Conservation (phyloP, 2,329 filamentous ascomycete species). For the Diaporthe sp. region DNA sequence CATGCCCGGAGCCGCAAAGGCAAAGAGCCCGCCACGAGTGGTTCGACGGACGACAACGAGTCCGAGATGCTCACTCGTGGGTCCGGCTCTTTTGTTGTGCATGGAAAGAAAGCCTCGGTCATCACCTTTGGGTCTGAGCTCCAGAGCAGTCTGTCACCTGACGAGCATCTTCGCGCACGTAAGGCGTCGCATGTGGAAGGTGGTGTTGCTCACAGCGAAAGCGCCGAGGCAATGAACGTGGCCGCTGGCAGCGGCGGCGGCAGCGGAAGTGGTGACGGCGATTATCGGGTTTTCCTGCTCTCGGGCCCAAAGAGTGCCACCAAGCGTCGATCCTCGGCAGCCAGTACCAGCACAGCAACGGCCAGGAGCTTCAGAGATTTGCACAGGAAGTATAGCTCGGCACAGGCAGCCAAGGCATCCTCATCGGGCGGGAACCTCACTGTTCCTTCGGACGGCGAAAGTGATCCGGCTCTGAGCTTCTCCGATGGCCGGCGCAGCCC, state of each 20-base stretch:
- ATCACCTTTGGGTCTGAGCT: slow-evolving; percentile 97
- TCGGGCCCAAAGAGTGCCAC: slow-evolving; percentile 46
- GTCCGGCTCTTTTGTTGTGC: slow-evolving; percentile 91
- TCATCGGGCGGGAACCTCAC: slow-evolving; percentile 52
- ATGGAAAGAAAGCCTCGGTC: slow-evolving; percentile 97
- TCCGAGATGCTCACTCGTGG: slow-evolving; percentile 78
- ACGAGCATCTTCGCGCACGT: slow-evolving; percentile 76
- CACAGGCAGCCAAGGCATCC: slow-evolving; percentile 56
- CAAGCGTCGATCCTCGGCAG: slow-evolving; percentile 68
- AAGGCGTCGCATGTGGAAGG: slow-evolving; percentile 56
- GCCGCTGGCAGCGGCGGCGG: not conserved
- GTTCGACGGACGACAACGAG: slow-evolving; percentile 65
- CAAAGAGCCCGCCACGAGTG: slow-evolving; percentile 72
- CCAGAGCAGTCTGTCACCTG: slow-evolving; percentile 75
- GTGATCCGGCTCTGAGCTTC: slow-evolving; percentile 68
- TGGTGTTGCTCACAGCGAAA: slow-evolving; percentile 28
- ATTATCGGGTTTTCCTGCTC: slow-evolving; percentile 63
- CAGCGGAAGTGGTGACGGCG: slow-evolving; percentile 46
- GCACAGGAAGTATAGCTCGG: slow-evolving; percentile 68
- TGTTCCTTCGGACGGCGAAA: slow-evolving; percentile 67
- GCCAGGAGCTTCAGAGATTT: slow-evolving; percentile 73
- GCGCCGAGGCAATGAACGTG: slow-evolving; percentile 45
- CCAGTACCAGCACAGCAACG: slow-evolving; percentile 75
- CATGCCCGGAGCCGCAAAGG: slow-evolving; percentile 80
- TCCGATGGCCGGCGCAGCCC: slow-evolving; percentile 69